Evolutionary conservation across 805 yeast genomes (phyloP).

Genomic region (Vanderwaltozyma yarrowii): DNA sequence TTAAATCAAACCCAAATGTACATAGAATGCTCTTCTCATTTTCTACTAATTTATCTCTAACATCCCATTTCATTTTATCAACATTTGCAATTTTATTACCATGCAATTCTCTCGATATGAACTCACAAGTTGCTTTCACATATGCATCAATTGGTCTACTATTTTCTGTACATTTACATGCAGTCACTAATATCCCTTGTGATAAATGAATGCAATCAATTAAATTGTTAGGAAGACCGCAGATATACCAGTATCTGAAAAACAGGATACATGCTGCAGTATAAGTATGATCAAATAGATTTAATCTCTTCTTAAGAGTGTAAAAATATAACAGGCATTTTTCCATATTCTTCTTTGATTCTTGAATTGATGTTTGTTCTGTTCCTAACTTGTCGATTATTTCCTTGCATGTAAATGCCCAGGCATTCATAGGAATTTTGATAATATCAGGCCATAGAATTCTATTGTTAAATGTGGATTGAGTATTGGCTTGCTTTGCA

Average conservation of each 20-base stretch:
- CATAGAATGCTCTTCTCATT: slow-evolving; percentile 25
- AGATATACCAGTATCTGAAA: slow-evolving; percentile 27
- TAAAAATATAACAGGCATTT: slow-evolving; percentile 28
- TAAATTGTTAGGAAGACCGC: slow-evolving; percentile 21
- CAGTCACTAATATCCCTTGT: slow-evolving; percentile 28
- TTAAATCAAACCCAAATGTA: slow-evolving; percentile 27
- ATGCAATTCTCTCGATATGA: slow-evolving; percentile 4
- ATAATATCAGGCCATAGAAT: slow-evolving; percentile 29
- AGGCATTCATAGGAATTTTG: slow-evolving; percentile 22
- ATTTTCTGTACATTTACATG: slow-evolving; percentile 29
- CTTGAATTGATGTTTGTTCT: slow-evolving; percentile 12
- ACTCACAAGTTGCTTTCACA: slow-evolving; percentile 26
- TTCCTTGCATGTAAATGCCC: slow-evolving; percentile 24
- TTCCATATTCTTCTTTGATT: slow-evolving; percentile 26
- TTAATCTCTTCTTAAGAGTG: slow-evolving; percentile 26
- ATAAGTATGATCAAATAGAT: slow-evolving; percentile 28
- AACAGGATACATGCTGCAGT: slow-evolving; percentile 28
- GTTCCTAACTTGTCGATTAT: slow-evolving; percentile 23
- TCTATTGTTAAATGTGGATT: slow-evolving; percentile 17
- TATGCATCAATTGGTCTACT: slow-evolving; percentile 29
- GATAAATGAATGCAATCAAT: slow-evolving; percentile 26
- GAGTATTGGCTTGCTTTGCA: not conserved
- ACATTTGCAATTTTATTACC: slow-evolving; percentile 17
- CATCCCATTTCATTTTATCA: slow-evolving; percentile 30
- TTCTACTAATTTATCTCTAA: slow-evolving; percentile 26